phyloP scores from a whole-genome alignment of 306 rosid genomes.

The Neltuma alba region DNA sequence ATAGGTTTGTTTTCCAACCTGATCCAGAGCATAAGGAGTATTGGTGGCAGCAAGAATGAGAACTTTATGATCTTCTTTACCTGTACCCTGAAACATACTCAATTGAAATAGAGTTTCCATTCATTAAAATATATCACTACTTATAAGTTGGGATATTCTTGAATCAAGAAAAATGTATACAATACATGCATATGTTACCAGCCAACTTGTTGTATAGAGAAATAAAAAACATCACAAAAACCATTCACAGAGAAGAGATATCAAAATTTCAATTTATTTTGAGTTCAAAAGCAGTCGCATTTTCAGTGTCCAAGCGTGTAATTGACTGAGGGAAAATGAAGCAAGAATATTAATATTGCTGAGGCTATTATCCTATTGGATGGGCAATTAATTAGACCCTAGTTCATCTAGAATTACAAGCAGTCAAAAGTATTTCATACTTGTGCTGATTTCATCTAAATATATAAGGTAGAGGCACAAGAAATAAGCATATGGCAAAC shows the following conservation, averaged over 20 bases:
- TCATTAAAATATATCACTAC: neutral
- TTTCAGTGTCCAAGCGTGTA: neutral
- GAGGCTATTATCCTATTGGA: neutral
- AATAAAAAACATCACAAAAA: neutral
- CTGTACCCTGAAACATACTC: slow-evolving; percentile 61
- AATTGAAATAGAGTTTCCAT: neutral
- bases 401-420: neutral
- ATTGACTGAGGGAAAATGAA: slow-evolving; percentile 1
- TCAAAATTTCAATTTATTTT: neutral
- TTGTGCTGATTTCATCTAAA: neutral
- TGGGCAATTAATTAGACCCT: neutral
- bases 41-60: slow-evolving; percentile 89
- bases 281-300: neutral
- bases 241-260: neutral
- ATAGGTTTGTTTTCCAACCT: slow-evolving; percentile 45
- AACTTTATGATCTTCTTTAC: slow-evolving; percentile 73
- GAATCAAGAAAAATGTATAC: neutral
- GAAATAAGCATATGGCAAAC: neutral
- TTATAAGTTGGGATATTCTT: neutral
- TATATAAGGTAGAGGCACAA: neutral
- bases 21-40: slow-evolving; percentile 84
- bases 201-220: neutral
- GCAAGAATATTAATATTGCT: neutral
- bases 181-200: neutral
- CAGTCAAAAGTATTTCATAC: neutral